Evolutionary conservation across 306 rosid species (phyloP).

Genomic region (Gillenia trifoliata): DNA sequence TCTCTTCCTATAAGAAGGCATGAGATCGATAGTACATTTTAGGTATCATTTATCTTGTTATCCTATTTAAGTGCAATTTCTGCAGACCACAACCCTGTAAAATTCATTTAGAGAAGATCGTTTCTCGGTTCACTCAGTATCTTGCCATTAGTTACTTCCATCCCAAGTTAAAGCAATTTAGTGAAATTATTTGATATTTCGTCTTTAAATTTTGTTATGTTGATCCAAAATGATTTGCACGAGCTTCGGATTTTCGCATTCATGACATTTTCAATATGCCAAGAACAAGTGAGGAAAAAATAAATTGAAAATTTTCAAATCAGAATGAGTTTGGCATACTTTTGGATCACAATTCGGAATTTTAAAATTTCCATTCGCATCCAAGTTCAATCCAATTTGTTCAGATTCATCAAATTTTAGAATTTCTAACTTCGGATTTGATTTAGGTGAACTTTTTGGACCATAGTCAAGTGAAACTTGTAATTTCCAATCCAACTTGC

Average conservation of each 20-base stretch:
- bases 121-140: neutral
- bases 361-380: no score
- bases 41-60: neutral
- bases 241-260: neutral
- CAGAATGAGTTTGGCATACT: no score
- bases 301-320: no score
- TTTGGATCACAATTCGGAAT: no score
- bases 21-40: neutral
- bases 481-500: neutral
- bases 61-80: neutral
- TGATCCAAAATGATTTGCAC: neutral
- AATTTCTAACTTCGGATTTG: neutral
- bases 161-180: neutral
- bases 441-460: neutral
- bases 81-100: neutral
- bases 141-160: neutral
- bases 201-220: neutral
- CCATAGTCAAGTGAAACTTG: neutral
- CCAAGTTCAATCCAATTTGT: neutral
- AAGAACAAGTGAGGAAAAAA: neutral
- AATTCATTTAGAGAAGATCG: neutral
- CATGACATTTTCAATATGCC: neutral
- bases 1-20: conserved; percentile 25
- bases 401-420: neutral
- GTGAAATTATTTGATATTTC: neutral